These are phyloP conservation scores for Candida pseudoviswanathii DNA, from an alignment of 1,139 yeast genomes.

Conservation along the genomic window DNA sequence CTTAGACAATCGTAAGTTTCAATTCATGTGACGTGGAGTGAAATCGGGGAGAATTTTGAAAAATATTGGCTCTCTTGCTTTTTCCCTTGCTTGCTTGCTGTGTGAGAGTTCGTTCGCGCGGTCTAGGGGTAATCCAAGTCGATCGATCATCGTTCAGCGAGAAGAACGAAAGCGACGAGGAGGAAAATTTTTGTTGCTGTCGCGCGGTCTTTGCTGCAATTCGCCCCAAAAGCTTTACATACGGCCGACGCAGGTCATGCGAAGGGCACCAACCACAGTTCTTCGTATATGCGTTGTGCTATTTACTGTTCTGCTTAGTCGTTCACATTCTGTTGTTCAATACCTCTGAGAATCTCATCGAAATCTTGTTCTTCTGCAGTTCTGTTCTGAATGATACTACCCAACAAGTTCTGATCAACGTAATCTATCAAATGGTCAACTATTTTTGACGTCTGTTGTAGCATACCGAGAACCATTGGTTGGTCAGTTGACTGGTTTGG, in stretches of 20 bases:
- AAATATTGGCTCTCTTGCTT: neutral
- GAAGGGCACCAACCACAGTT: too few relatives aligned
- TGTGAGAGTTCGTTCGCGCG: neutral
- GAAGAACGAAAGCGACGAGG: neutral
- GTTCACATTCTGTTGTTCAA: slow-evolving; percentile 11
- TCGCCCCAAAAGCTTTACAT: too few relatives aligned
- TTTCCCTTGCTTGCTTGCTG: neutral
- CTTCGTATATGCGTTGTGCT: neutral
- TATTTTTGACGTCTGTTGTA: slow-evolving; percentile 17
- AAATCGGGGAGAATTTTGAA: neutral
- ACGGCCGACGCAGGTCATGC: too few relatives aligned
- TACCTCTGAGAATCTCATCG: slow-evolving; percentile 27
- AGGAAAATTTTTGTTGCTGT: neutral
- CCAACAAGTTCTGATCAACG: slow-evolving; percentile 44
- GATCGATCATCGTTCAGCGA: neutral
- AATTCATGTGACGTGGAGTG: neutral
- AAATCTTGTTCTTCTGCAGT: slow-evolving; percentile 29
- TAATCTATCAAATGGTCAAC: slow-evolving; percentile 38
- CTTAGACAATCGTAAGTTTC: neutral
- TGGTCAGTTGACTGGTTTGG: slow-evolving; percentile 21
- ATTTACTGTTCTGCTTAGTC: slow-evolving; percentile 11
- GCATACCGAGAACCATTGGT: slow-evolving; percentile 27
- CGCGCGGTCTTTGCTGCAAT: neutral
- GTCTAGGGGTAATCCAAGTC: neutral
- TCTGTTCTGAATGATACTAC: slow-evolving; percentile 35